Base-by-base conservation (phyloP, 768 basidiomycete genomes). In the Podaxis sp. region DNA sequence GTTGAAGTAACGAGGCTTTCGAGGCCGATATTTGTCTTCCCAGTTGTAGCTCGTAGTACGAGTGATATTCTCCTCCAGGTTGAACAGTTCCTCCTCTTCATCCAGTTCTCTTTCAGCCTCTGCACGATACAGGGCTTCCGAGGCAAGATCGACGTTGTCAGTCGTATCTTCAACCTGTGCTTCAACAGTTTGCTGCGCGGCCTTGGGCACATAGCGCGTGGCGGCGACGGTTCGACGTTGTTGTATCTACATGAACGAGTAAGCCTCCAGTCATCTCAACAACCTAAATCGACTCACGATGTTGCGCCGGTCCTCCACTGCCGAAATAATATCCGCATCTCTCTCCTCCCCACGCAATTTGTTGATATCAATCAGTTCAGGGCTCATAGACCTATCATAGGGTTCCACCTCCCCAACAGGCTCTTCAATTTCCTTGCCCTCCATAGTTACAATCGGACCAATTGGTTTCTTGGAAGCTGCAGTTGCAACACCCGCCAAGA, bases 1-100 rank as follows among this genome's bases (percentile, higher is more conserved):
- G 70, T 99, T 99, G 79, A 98, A 98, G 79, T 98, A 99, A 63
- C 95, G 82, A 48, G 97, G 97, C 73, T 98, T 99, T 37, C 97
- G 83, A 32, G 97, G 96, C 40, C 97, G 82, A 68, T 96, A 98
- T 72, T 98, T 96, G 79, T 99, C 97, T 76, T 96, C 95, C 97
- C 96, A 98, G 67, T 93, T 93, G 73, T 98, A 98, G 3, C 88
- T 86, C 1, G 87, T 89, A 14, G 91, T 89, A 65, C 92, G 86
- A 16, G 78, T 78, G 54, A 97, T 88, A 61, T 89, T 88, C 72
- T 95, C 94, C 72, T 98, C 95, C 27, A 94, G 80, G 68, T 95
- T 96, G 80, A 96, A 97, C 4, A 95, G 73, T 68, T 97, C 95
- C 70, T 98, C 95, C 72, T 97, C 95, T 66, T 96, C 94, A 65